A percentile compares a stretch with the other conserved stretches of the same genome.
Evolutionary conservation across 371 early-diverging fungal genomes (phyloP).

Genomic region (Actinomortierella wolfii): DNA sequence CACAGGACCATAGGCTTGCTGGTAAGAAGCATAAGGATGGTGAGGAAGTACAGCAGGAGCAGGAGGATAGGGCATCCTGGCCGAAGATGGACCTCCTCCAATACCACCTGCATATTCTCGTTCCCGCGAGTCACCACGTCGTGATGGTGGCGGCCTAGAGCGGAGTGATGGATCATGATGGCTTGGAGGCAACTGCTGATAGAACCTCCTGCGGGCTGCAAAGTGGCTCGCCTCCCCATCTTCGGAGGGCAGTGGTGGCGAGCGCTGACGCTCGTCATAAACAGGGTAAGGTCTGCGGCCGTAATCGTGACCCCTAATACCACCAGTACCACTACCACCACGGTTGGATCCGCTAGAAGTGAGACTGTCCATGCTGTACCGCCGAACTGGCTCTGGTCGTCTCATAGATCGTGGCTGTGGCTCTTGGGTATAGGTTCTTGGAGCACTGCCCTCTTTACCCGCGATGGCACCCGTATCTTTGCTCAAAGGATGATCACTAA

Average conservation of each 20-base stretch:
- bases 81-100: no score
- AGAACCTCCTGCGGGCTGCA: background rate
- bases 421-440: background rate
- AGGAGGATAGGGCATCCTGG: no score
- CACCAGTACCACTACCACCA: conserved; percentile 7
- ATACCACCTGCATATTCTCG: background rate
- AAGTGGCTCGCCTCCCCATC: conserved; percentile 8
- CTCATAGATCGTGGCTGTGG: background rate
- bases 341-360: conserved; percentile 15
- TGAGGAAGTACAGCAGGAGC: no score
- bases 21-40: no score
- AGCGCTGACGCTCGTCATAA: background rate
- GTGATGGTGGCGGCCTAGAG: background rate
- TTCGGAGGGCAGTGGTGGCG: conserved; percentile 14
- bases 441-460: background rate
- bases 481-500: background rate
- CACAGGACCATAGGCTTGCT: no score
- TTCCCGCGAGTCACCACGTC: background rate
- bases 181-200: background rate
- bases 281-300: background rate
- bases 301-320: no score
- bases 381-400: conserved; percentile 6
- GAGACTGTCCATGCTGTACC: conserved; percentile 40
- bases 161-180: background rate
- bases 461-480: no score